phyloP scores from a whole-genome alignment of 352 stramenopile genomes.

The Phytophthora fragariaefolia region DNA sequence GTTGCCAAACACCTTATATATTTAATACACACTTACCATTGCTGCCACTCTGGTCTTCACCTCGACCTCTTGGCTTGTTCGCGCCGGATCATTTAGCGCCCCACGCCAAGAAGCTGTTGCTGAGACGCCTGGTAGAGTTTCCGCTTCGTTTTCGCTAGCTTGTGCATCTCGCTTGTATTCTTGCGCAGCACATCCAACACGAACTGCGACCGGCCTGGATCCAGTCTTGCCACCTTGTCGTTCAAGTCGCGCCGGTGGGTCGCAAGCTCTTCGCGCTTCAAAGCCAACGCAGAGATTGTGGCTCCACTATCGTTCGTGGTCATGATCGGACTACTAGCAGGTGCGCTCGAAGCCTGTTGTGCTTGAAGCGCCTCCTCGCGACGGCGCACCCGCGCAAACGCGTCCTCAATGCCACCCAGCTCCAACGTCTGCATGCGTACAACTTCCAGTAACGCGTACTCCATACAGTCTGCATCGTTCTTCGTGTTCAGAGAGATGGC shows the following conservation, averaged over 20 bases:
- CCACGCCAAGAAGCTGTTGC: conserved; percentile 58
- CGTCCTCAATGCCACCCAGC: conserved; percentile 76
- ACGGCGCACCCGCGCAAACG: conserved; percentile 60
- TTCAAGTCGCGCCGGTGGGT: conserved; percentile 56
- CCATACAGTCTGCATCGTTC: conserved; percentile 81
- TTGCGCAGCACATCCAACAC: conserved; percentile 73
- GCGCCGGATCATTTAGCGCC: conserved; percentile 24
- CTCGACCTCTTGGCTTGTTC: background rate
- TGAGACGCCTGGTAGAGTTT: conserved; percentile 70
- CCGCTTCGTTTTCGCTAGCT: conserved; percentile 69
- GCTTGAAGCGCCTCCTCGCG: conserved; percentile 57
- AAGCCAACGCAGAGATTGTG: conserved; percentile 40
- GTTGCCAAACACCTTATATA: conserved; percentile 31
- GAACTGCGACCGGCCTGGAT: conserved; percentile 70
- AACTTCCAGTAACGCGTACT: conserved; percentile 81
- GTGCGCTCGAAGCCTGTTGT: conserved; percentile 31
- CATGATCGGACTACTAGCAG: conserved; percentile 21
- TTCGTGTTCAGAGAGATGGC: conserved; percentile 72
- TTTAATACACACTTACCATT: conserved; percentile 44
- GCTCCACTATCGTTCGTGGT: conserved; percentile 22
- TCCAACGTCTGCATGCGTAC: conserved; percentile 85
- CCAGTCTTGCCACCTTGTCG: conserved; percentile 62
- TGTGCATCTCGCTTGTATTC: conserved; percentile 78
- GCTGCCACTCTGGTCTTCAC: background rate
- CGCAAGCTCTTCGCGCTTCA: conserved; percentile 62